Evolutionary conservation across 331 rosid genomes (phyloP), one percentile per base, ranked within the genome.

Genomic region (Acacia pycnantha): DNA sequence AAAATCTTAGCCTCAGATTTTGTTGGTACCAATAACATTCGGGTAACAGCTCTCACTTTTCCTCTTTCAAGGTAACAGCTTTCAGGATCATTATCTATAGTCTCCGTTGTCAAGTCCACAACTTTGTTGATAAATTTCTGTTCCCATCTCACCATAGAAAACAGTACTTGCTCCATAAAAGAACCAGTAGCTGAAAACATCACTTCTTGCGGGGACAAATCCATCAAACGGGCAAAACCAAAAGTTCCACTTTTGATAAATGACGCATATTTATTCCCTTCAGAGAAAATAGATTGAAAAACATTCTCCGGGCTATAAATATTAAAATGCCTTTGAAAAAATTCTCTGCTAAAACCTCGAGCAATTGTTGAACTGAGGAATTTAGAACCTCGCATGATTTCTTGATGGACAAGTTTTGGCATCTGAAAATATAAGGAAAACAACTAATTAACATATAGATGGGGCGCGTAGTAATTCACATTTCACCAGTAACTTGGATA

Each of bases 181-280:
- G 95, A 90, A 82, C 91, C 82, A 79, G 89, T 87, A 82, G 93
- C 98, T 74, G 91, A 81, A 91, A 96, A 96, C 48, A 89, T 58
- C 86, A 94, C 92, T 81, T 96, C 99, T 37, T 88, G 90, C 24
- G 99, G 97, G 62, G 95, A 91, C 78, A 94, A 85, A 85, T 87
- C 95, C 87, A 90, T 94, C 90, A 96, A 80, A 83, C 76, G 97
- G 75, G 97, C 83, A 89, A 96, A 96, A 82, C 97, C 97, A 82
- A 94, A 92, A 53, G 89, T 87, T 77, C 97, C 94, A 85, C 97
- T 88, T 76, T 26, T 77, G 79, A 83, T 74, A 68, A 70, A 68
- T 37, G 67, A 81, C 72, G 82, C 79, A 81, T 77, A 76, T 78
- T 56, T 43, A 73, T 76, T 77, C 78, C 81, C 97, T 77, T 80